Percentiles rank a stretch among this genome's conserved stretches.
Evolutionary conservation across 352 stramenopile species (phyloP).

Genomic region (Phytophthora idaei): DNA sequence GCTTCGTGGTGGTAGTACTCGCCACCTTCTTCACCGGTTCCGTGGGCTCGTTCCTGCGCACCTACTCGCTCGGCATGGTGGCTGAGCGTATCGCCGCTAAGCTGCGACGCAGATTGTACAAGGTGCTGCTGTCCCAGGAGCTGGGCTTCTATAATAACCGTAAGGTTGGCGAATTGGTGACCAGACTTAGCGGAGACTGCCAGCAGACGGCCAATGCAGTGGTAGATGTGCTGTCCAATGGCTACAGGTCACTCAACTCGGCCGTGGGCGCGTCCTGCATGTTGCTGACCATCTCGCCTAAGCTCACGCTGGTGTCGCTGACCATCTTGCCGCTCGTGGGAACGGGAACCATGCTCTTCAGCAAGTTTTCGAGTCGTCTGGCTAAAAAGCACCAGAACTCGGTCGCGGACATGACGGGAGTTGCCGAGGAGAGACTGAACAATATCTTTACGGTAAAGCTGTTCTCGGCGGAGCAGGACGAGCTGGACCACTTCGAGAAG

Average conservation of each 20-base stretch:
- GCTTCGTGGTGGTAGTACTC: conserved; percentile 87
- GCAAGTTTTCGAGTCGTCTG: conserved; percentile 81
- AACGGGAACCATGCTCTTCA: conserved; percentile 82
- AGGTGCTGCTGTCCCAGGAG: conserved; percentile 79
- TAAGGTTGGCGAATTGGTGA: conserved; percentile 88
- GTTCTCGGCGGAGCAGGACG: conserved; percentile 81
- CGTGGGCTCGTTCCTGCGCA: conserved; percentile 86
- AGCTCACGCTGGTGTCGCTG: conserved; percentile 89
- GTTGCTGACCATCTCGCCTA: conserved; percentile 89
- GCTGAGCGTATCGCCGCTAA: conserved; percentile 83
- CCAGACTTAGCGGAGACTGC: conserved; percentile 85
- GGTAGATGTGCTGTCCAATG: conserved; percentile 86
- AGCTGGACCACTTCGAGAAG: conserved; percentile 67
- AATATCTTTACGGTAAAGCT: conserved; percentile 92
- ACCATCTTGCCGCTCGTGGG: conserved; percentile 82
- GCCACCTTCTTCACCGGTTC: conserved; percentile 86
- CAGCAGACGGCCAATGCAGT: conserved; percentile 90
- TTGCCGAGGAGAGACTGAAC: conserved; percentile 88
- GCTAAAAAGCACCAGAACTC: conserved; percentile 83
- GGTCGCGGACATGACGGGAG: conserved; percentile 72
- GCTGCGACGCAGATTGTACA: conserved; percentile 79
- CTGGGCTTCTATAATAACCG: conserved; percentile 83
- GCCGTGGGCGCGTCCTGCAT: conserved; percentile 88
- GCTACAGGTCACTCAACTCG: conserved; percentile 90
- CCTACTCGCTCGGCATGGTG: conserved; percentile 90